These are phyloP conservation scores for Allium fistulosum DNA, from an alignment of 106 monocot species.

Conservation along the genomic window DNA sequence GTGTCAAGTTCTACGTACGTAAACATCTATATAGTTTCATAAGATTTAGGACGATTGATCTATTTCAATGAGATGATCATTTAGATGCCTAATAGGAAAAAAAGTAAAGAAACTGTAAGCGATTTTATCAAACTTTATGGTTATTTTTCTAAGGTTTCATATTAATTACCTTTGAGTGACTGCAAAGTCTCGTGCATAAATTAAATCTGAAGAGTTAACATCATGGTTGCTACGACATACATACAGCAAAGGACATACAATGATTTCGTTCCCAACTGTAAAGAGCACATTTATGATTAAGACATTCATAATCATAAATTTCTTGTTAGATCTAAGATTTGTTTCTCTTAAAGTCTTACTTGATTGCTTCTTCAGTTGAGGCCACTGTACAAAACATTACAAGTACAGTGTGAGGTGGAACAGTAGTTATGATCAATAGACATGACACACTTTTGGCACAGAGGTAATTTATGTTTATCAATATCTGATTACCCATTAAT, in stretches of 20 bases:
- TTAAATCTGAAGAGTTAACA: background rate
- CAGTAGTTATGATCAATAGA: too few relatives aligned
- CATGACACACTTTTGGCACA: too few relatives aligned
- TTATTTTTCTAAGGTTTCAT: background rate
- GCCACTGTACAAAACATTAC: background rate
- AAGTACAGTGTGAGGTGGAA: too few relatives aligned
- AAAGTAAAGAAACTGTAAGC: too few relatives aligned
- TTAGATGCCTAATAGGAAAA: too few relatives aligned
- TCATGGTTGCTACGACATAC: background rate
- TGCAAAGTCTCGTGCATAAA: background rate
- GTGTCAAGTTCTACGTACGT: too few relatives aligned
- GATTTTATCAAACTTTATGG: background rate
- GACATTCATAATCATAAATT: slow-evolving; percentile 1
- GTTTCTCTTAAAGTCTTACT: background rate
- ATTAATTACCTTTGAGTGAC: background rate
- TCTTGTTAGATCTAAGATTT: too few relatives aligned
- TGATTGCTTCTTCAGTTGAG: background rate
- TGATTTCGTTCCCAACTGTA: background rate
- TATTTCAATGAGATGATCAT: too few relatives aligned
- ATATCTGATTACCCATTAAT: too few relatives aligned
- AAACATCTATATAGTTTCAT: too few relatives aligned
- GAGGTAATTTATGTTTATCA: too few relatives aligned
- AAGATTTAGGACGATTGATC: too few relatives aligned
- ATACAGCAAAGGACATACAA: background rate
- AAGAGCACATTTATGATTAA: background rate